Base-by-base conservation (phyloP, 2,329 filamentous ascomycete species). In the Fusarium graminum region DNA sequence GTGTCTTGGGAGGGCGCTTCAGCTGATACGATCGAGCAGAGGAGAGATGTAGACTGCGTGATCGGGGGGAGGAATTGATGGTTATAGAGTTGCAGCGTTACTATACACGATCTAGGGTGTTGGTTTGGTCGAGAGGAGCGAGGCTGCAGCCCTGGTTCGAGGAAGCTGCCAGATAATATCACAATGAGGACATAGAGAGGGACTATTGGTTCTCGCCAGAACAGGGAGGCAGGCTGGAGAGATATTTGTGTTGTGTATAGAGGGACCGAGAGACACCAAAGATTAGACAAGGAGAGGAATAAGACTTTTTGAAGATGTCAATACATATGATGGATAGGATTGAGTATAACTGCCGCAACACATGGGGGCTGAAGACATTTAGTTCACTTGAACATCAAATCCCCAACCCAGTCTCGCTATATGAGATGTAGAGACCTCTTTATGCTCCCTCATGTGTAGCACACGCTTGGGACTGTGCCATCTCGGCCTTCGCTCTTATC, bases 1-100 rank as follows among this genome's bases (percentile, higher is more conserved):
- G 66, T 71, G 71, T 74, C 72, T 72, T 67, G 68, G 72, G 55
- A 69, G 50, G 49, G 43, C 53, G 59, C 64, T 52, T 56, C 65
- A 65, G 67, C 63, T 68, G 47, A 64, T 67, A 61, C 51, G 64
- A 66, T 70, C 40, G 41, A 59, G 52, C 42, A 59, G 40, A 32
- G 22, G n/a, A 9, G 19, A 19, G 38, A 58, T 32, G 26, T 58
- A 22, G 14, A 52, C 22, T 57, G 51, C 34, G 47, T 13, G 38
- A 59, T 66, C 62, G 44, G 28, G 44, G 28, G 11, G 39, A 32
- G 19, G 17, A n/a, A 19, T 16, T 22, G n/a, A 13, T 44, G 17
- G 16, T n/a, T 16, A 51, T 47, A 43, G 36, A 52, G 38, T 22
- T 6, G 32, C 8, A 55, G 22, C 26, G 26, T 34, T 25, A 22